Conservation (phyloP, 2,329 filamentous ascomycete genomes). For the Ophiosphaerella korrae region DNA sequence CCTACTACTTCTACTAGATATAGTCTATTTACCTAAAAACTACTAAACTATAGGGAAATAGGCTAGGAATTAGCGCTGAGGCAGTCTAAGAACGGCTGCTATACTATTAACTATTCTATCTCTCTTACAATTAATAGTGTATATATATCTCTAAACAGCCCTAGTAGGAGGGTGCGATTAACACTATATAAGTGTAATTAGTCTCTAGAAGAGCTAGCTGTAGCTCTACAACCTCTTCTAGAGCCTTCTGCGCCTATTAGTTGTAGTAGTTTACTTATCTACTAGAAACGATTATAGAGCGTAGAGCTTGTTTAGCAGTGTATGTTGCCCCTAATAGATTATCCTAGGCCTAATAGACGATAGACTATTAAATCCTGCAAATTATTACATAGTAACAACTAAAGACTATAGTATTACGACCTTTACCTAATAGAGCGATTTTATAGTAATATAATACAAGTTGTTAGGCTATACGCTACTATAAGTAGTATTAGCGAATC, state of each 20-base stretch:
- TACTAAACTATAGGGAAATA: no score
- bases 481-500: constrained; percentile 11
- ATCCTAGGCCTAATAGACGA: constrained; percentile 26
- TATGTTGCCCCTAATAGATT: constrained; percentile 36
- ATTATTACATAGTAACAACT: constrained; percentile 28
- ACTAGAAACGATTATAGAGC: constrained; percentile 45
- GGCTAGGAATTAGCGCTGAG: no score
- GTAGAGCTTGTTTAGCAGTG: constrained; percentile 26
- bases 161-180: constrained; percentile 71
- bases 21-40: no score
- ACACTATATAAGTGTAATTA: no score
- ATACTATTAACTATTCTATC: constrained; percentile 21
- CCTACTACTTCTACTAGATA: no score
- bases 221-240: no score
- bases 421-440: constrained; percentile 24
- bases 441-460: constrained; percentile 14
- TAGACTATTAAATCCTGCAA: constrained; percentile 35
- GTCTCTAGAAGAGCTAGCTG: no score
- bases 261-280: no score
- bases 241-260: no score
- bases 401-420: constrained; percentile 36
- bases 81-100: constrained; percentile 24
- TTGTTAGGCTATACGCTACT: constrained; percentile 13
- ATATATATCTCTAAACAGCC: constrained; percentile 32
- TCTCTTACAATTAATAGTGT: constrained; percentile 27